Percentiles rank a stretch among this genome's conserved stretches.
phyloP scores from a whole-genome alignment of 176 grass and related monocot genomes.

The Zoysia japonica region DNA sequence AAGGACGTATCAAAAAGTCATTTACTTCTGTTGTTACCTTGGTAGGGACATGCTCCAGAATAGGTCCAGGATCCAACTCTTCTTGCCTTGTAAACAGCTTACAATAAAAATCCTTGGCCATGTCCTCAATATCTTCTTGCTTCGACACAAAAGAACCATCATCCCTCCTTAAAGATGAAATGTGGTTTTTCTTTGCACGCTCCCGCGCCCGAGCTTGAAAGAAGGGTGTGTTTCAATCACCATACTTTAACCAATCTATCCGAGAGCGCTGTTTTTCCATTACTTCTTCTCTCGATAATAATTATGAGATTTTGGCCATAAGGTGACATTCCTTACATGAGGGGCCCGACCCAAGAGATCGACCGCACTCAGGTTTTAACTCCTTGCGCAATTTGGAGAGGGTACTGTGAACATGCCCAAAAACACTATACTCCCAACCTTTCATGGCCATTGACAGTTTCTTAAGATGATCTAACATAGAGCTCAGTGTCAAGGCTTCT shows the following conservation, averaged over 20 bases:
- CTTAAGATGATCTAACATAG: too few relatives aligned
- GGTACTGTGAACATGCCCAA: background rate
- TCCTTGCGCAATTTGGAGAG: fast-evolving
- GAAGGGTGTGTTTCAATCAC: background rate
- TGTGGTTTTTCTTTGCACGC: background rate
- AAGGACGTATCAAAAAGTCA: background rate
- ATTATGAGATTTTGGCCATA: background rate
- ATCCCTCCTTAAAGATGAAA: fast-evolving
- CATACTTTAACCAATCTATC: background rate
- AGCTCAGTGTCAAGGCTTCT: too few relatives aligned
- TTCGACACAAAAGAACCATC: background rate
- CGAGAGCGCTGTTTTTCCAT: background rate
- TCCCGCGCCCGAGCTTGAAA: background rate
- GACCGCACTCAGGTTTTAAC: fast-evolving
- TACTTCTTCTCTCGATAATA: background rate
- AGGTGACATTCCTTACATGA: fast-evolving
- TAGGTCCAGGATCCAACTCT: background rate
- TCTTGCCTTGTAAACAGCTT: background rate
- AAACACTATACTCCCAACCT: background rate
- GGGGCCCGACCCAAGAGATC: fast-evolving
- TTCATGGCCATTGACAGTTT: too few relatives aligned
- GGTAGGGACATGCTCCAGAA: background rate
- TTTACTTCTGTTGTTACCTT: background rate
- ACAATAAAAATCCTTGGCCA: fast-evolving
- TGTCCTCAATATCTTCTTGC: background rate